Conservation (phyloP, 78 protist species). For the Dictyostelium citrinum region DNA sequence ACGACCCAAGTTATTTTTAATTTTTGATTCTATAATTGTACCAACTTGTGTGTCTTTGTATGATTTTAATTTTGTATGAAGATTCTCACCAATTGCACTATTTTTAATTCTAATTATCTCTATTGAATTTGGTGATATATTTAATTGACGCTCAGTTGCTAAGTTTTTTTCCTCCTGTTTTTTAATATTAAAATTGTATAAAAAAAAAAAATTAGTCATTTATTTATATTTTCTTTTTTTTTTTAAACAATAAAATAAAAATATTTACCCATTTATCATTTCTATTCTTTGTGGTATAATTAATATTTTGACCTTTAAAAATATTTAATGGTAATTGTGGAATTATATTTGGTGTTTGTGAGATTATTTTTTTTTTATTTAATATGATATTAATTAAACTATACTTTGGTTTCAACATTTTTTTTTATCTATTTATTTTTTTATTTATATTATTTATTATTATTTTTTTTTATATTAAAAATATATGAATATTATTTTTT, state of each 20-base stretch:
- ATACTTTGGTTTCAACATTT: not conserved
- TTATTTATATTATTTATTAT: not conserved
- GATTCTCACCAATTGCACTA: not conserved
- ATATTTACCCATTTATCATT: not conserved
- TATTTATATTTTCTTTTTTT: not conserved
- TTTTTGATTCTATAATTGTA: not conserved
- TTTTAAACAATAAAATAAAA: too few species aligned
- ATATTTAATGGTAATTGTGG: not conserved
- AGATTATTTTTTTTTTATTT: not conserved
- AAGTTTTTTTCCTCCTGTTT: not conserved
- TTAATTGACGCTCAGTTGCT: not conserved
- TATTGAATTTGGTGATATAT: not conserved
- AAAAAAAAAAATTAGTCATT: not conserved
- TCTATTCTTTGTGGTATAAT: not conserved
- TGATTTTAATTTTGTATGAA: slow-evolving; percentile 11
- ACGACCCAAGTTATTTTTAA: not conserved
- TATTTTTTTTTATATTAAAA: not conserved
- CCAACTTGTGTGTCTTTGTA: slow-evolving; percentile 13
- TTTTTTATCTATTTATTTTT: not conserved
- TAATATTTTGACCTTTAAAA: not conserved
- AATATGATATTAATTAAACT: not conserved
- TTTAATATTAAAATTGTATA: not conserved
- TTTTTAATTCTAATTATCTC: not conserved
- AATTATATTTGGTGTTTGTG: not conserved
- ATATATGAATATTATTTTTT: not conserved